Conservation (phyloP, 768 basidiomycete species). For the Boletus patriciae region DNA sequence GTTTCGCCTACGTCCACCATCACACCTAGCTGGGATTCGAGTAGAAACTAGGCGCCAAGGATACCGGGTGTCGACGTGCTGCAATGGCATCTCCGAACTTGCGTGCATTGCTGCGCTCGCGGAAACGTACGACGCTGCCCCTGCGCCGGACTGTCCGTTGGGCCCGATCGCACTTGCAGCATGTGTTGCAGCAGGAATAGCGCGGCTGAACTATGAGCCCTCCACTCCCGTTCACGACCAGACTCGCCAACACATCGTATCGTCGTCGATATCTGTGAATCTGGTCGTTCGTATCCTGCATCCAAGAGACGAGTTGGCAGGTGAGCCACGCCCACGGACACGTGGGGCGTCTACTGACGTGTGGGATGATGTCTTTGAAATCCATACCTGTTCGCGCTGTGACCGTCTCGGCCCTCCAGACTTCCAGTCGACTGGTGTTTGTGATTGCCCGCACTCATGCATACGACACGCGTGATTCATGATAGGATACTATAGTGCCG, state of each 20-base stretch:
- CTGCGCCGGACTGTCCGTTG: slow-evolving; percentile 72
- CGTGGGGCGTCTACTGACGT: no score
- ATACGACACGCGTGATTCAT: neutral
- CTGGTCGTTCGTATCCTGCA: no score
- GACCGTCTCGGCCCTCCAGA: no score
- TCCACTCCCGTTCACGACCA: neutral
- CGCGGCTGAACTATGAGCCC: slow-evolving; percentile 65
- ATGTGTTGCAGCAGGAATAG: slow-evolving; percentile 62
- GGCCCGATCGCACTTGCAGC: slow-evolving; percentile 74
- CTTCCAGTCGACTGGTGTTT: neutral
- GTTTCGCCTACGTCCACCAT: no score
- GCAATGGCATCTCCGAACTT: slow-evolving; percentile 60
- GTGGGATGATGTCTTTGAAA: no score
- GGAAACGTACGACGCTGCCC: slow-evolving; percentile 69
- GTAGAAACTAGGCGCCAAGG: no score
- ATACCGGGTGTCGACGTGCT: no score
- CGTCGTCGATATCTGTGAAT: neutral
- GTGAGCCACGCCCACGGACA: no score
- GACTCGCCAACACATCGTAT: neutral
- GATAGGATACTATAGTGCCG: slow-evolving; percentile 8
- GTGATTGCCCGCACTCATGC: neutral
- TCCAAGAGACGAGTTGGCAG: no score
- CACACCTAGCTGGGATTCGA: no score
- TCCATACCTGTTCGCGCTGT: no score
- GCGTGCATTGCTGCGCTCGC: slow-evolving; percentile 56